Evolutionary conservation across 176 grass and related monocot species (phyloP), one percentile per base, ranked within the genome.

Genomic region (Raddia distichophylla): DNA sequence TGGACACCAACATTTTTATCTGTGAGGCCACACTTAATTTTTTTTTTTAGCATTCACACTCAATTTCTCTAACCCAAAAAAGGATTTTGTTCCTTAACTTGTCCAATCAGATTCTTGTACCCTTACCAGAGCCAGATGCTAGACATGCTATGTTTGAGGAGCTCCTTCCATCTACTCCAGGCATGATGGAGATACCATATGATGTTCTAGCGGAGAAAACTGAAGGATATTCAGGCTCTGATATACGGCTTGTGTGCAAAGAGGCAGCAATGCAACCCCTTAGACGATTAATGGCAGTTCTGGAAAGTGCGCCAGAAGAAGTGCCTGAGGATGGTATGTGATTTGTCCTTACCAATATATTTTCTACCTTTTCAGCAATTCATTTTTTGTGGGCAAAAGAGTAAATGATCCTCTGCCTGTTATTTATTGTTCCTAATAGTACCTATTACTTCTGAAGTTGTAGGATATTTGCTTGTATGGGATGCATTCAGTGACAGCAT

Each of bases 251-350:
- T 37, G 90, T 93, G 48, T 98, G 95, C 88, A 94, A 98, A 90
- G 92, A 98, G 79, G 86, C 95, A 33, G 95, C 95, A 71, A 98
- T 98, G 95, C 90, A 98, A 67, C 92, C 92, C 18, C 86, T 98
- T 80, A 91, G 95, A 78, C 90, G 90, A 48, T 45, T 94, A 87
- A 94, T 98, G 90, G 1, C 73, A 9, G 81, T 86, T 81, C 95
- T 98, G 5, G 95, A 98, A 84, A 69, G 48, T 75, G 78, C 52
- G 15, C 75, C 85, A 69, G 90, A 92, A 65, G 47, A 81, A 46
- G 74, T 93, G 58, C 78, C 86, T 42, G 92, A 93, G 73, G 84
- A 94, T 75, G 95, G 95, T 98, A 74, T 71, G 92, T 93, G 62
- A 76, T 50, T 12, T 90, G 16, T 83, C 86, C 7, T 13, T 11